A percentile compares a stretch with the other conserved stretches of the same genome.
phyloP scores from a whole-genome alignment of 345 rosid genomes.

The Rhodomyrtus tomentosa region DNA sequence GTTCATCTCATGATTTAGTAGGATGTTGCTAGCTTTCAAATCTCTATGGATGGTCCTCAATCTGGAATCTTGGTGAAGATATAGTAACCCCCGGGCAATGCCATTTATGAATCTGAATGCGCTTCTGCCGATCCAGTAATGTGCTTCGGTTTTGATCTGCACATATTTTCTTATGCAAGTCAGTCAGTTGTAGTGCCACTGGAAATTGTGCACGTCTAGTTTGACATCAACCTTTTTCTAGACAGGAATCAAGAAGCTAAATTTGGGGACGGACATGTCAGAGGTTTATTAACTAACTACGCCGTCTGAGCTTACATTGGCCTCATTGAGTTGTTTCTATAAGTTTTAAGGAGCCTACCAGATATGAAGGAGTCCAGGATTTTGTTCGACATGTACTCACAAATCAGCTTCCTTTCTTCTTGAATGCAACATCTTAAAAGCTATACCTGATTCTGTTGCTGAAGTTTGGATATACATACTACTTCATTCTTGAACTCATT shows the following conservation, averaged over 20 bases:
- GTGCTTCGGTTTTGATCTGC: constrained; percentile 8
- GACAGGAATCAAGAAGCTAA: neutral
- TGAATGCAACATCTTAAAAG: constrained; percentile 21
- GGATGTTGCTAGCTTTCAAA: constrained; percentile 20
- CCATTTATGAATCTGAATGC: constrained; percentile 17
- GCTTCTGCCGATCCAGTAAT: constrained; percentile 15
- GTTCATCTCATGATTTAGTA: constrained; percentile 9
- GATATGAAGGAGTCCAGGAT: constrained; percentile 22
- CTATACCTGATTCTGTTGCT: constrained; percentile 31
- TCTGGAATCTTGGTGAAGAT: constrained; percentile 31
- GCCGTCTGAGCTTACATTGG: neutral
- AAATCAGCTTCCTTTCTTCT: constrained; percentile 21
- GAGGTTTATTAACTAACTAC: neutral
- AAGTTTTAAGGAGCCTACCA: constrained; percentile 1
- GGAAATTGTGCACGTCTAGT: neutral
- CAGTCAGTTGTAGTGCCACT: neutral
- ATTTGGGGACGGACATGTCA: neutral
- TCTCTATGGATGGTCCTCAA: constrained; percentile 25
- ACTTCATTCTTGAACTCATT: constrained; percentile 32
- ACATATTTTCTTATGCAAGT: neutral
- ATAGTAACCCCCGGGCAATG: constrained; percentile 17
- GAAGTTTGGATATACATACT: constrained; percentile 18
- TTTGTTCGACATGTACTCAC: constrained; percentile 19
- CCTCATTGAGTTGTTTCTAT: neutral
- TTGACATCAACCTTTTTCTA: neutral